Evolutionary conservation across 257 asterid genomes (phyloP), one percentile per base, ranked within the genome.

Genomic region (Solanum lignicaule): DNA sequence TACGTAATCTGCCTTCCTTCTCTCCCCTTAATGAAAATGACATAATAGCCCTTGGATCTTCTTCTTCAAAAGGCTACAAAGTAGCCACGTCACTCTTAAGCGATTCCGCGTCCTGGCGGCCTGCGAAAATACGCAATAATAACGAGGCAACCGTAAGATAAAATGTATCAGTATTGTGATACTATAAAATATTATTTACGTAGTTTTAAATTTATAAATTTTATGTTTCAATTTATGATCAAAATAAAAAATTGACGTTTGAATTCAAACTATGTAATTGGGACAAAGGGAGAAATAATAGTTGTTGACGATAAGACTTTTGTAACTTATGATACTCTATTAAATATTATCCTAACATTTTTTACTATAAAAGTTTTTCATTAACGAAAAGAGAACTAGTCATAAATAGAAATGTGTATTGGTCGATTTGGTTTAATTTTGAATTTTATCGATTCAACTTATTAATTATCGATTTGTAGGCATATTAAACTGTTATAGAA

Each of bases 1-100:
- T 91, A 94, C 93, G 89, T 76, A 29, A 81, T 76, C 9, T 82
- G 87, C 89, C 89, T 9, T 66, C 20, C 68, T 81, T 35, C 60
- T 86, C 55, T 5, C 84, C 43, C 4, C n/a, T 1, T 2, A 1
- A 1, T 3, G 12, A 6, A 31, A 89, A 81, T 90, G 90, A 85
- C 91, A 33, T 46, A 31, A 65, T 38, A 88, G 55, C 78, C 91
- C 91, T 74, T 65, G 14, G 8, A 15, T 23, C 32, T 36, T 75
- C 6, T 75, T 58, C 66, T 58, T 21, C 66, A 58, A 38, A 74
- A 74, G 83, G 41, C 21, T 75, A 23, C 32, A 27, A 36, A 36
- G 83, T 12, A 75, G 52, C 52, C 52, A 75, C 32, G 83, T 36
- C 83, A 75, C 52, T 27, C 52, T 3, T 21, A 11, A 36, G 32